These are phyloP conservation scores for Phytophthora syringae DNA, from an alignment of 352 stramenopile genomes.

Conservation along the genomic window DNA sequence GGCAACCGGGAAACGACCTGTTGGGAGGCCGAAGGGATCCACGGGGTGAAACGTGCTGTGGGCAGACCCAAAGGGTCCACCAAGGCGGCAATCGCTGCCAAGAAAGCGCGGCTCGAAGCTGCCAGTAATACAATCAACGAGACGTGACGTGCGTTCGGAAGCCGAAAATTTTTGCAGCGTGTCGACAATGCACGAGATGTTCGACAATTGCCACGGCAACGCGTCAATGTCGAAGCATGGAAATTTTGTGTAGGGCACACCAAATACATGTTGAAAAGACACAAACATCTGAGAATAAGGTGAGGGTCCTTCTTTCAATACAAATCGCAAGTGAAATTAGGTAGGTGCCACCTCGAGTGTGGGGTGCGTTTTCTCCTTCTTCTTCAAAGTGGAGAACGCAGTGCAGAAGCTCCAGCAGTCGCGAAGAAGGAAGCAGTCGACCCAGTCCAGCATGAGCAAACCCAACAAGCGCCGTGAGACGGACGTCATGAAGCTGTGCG, in stretches of 20 bases:
- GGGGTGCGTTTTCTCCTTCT: slow-evolving; percentile 24
- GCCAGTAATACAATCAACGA: slow-evolving; percentile 3
- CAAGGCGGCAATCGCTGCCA: slow-evolving; percentile 27
- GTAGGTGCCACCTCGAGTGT: slow-evolving; percentile 36
- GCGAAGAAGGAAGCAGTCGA: slow-evolving; percentile 13
- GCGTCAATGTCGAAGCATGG: not conserved
- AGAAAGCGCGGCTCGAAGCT: slow-evolving; percentile 15
- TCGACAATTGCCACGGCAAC: slow-evolving; percentile 13
- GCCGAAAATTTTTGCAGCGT: slow-evolving; percentile 1
- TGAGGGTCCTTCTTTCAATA: slow-evolving; percentile 14
- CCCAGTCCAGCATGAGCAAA: slow-evolving; percentile 50
- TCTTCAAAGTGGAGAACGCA: slow-evolving; percentile 37
- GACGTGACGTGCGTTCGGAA: slow-evolving; percentile 2
- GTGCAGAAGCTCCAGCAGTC: slow-evolving; percentile 20
- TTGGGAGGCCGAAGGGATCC: not conserved
- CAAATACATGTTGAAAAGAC: slow-evolving; percentile 30
- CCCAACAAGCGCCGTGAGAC: slow-evolving; percentile 87
- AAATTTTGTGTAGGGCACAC: slow-evolving; percentile 30
- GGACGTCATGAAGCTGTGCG: slow-evolving; percentile 92
- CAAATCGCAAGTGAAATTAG: slow-evolving; percentile 37
- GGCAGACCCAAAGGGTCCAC: slow-evolving; percentile 34
- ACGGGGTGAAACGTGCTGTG: slow-evolving; percentile 14
- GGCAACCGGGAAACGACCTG: slow-evolving; percentile 12
- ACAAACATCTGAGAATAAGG: slow-evolving; percentile 28
- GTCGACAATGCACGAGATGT: slow-evolving; percentile 10